Percentiles rank a stretch among this genome's conserved stretches.
These are phyloP conservation scores for Lipomyces yamanashiensis DNA, from an alignment of 805 yeast genomes.

Conservation along the genomic window DNA sequence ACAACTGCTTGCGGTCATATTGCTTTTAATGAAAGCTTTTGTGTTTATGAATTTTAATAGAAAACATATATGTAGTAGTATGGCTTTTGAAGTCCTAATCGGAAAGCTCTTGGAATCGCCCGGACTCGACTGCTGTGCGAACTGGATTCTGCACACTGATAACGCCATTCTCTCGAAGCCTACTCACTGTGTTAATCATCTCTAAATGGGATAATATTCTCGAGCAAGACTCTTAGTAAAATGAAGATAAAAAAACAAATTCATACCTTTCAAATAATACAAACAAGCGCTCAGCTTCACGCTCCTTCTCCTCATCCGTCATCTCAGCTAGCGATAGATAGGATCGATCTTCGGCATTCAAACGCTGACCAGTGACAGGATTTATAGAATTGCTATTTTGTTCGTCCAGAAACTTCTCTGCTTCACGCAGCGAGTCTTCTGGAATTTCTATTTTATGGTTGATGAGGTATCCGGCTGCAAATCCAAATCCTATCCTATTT, in stretches of 20 bases:
- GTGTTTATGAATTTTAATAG: too few species aligned
- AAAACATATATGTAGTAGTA: background rate
- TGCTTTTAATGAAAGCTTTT: too few species aligned
- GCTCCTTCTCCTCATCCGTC: constrained; percentile 52
- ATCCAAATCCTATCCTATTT: constrained; percentile 41
- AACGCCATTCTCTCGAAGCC: constrained; percentile 43
- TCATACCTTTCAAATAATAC: constrained; percentile 48
- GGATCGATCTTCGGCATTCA: constrained; percentile 15
- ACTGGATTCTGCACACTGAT: constrained; percentile 51
- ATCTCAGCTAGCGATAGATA: constrained; percentile 38
- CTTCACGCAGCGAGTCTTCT: constrained; percentile 21
- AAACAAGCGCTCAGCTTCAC: constrained; percentile 53
- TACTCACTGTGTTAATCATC: constrained; percentile 4
- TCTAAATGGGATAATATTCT: background rate
- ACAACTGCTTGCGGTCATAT: background rate
- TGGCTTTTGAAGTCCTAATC: background rate
- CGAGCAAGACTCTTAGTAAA: background rate
- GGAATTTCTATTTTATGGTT: constrained; percentile 34
- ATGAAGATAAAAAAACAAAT: background rate
- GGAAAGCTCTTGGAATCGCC: constrained; percentile 21
- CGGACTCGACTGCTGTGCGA: constrained; percentile 42
- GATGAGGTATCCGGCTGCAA: constrained; percentile 41
- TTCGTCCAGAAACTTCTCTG: background rate
- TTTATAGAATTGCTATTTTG: constrained; percentile 21
- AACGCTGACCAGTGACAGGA: constrained; percentile 43